Evolutionary conservation across 2,329 filamentous ascomycete species (phyloP).

Genomic region (Exophiala mesophila): DNA sequence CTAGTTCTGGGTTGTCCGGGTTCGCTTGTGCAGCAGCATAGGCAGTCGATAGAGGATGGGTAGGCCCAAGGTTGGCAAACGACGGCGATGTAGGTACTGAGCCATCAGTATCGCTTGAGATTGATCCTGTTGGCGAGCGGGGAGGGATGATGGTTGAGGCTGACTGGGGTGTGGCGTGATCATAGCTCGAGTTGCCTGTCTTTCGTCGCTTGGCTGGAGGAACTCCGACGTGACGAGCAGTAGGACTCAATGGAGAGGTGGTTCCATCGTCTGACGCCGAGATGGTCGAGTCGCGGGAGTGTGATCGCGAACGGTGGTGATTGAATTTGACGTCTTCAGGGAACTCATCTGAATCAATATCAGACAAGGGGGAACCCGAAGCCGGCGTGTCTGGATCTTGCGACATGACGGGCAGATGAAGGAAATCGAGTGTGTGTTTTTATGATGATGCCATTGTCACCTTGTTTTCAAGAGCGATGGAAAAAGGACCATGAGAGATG

Average conservation of each 20-base stretch:
- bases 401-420: too few species aligned
- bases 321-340: constrained; percentile 54
- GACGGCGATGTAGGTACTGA: constrained; percentile 69
- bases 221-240: constrained; percentile 32
- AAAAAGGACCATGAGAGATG: too few species aligned
- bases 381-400: constrained; percentile 40
- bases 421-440: too few species aligned
- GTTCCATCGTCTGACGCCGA: constrained; percentile 30
- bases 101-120: constrained; percentile 87
- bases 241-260: constrained; percentile 21
- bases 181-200: constrained; percentile 41
- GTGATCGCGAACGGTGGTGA: constrained; percentile 44
- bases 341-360: constrained; percentile 59
- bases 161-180: constrained; percentile 48
- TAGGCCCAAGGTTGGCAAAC: constrained; percentile 52
- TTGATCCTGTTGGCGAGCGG: constrained; percentile 57
- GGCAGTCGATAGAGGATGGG: constrained; percentile 31
- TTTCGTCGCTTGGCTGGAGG: constrained; percentile 47
- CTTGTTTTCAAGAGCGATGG: too few species aligned
- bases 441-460: too few species aligned
- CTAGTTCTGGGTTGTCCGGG: constrained; percentile 26
- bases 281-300: constrained; percentile 32
- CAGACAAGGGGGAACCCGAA: constrained; percentile 60
- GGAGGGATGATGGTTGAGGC: constrained; percentile 29
- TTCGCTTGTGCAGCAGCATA: constrained; percentile 31